Conservation (phyloP, 2,329 filamentous ascomycete genomes). For the Nothophoma quercina region DNA sequence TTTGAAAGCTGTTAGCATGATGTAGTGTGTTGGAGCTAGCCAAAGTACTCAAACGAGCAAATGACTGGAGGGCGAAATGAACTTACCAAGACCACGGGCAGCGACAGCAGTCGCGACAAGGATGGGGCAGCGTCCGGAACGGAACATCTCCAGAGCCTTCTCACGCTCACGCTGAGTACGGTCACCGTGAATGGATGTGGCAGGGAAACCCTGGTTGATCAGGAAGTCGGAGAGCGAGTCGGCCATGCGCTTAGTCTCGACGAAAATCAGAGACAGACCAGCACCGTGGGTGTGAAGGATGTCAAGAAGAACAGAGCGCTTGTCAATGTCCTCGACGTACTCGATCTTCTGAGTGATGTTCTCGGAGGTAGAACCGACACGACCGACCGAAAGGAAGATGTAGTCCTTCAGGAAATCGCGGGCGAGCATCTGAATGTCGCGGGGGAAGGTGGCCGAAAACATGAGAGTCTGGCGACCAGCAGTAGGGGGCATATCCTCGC, state of each 20-base stretch:
- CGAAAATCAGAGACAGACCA: constrained; percentile 94
- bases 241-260: constrained; percentile 99
- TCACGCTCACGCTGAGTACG: constrained; percentile 99
- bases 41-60: neutral
- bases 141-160: constrained; percentile 96
- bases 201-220: constrained; percentile 98
- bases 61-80: neutral
- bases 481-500: constrained; percentile 93
- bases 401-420: constrained; percentile 99
- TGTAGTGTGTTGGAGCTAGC: neutral
- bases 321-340: constrained; percentile 96
- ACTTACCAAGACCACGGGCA: constrained; percentile 65
- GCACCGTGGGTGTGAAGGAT: constrained; percentile 93
- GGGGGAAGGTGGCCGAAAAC: constrained; percentile 99
- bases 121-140: constrained; percentile 92
- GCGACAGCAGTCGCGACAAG: constrained; percentile 96
- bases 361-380: constrained; percentile 99
- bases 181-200: constrained; percentile 98
- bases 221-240: constrained; percentile 97
- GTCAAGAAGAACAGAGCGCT: constrained; percentile 95
- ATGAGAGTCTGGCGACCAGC: constrained; percentile 94
- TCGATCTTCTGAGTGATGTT: constrained; percentile 99
- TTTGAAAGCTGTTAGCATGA: neutral
- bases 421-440: constrained; percentile 98
- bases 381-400: constrained; percentile 97